Evolutionary conservation across 2,329 filamentous ascomycete genomes (phyloP), one percentile per base, ranked within the genome.

Genomic region (Trematosphaeria pertusa): DNA sequence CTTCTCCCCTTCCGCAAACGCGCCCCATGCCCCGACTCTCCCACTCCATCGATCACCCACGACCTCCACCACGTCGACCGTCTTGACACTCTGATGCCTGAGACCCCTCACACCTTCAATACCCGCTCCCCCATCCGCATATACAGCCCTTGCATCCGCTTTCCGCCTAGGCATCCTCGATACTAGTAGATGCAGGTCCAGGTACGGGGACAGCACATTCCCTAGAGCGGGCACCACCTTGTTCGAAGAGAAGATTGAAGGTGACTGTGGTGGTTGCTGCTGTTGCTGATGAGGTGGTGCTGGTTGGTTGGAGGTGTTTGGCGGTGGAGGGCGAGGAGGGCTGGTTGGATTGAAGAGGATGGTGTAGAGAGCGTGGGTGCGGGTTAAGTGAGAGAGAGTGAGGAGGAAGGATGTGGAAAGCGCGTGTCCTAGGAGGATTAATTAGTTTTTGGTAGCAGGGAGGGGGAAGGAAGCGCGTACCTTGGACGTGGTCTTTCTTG

Each of bases 151-250:
- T 0, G 73, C 73, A 59, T 76, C 74, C 12, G 48, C 47, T 18
- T 59, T 67, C 10, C 61, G 43, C 38, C 50, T 62, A n/a, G 73
- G 73, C 30, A 76, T 21, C 17, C 35, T 52, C 43, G 65, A 69
- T n/a, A 78, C 50, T n/a, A 78, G 52, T 3, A 79, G 21, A 32
- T 75, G 67, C 32, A 71, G 37, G 55, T 78, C 77, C 2, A 74
- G 54, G 30, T 68, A 59, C 34, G 62, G 55, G 0, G 57, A 52
- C 41, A 79, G 66, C 0, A 70, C 48, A 28, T 66, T 64, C 2
- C 67, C 62, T 26, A 79, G 54, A 15, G 69, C 67, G 1, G 76
- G 77, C n/a, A 70, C 56, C 1, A 59, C 48, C 2, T 46, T 54
- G 21, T 61, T 71, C 2, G 71, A 72, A 2, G 70, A 55, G 53